phyloP scores from a whole-genome alignment of 805 yeast genomes.

The Diddensiella caesifluorescens region DNA sequence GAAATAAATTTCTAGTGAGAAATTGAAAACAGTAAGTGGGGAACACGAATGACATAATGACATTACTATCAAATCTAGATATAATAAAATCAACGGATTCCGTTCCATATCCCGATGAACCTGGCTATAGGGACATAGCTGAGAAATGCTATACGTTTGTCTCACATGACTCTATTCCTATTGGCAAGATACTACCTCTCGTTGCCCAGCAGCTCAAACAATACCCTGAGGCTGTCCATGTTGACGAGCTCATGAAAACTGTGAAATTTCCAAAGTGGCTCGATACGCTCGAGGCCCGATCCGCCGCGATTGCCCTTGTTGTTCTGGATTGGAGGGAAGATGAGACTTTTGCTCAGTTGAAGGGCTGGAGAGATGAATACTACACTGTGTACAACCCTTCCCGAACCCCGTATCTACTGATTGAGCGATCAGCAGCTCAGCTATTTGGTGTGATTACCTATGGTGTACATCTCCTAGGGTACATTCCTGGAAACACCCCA shows the following conservation, averaged over 20 bases:
- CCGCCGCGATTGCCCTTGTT: conserved; percentile 30
- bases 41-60: no score
- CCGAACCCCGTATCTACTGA: conserved; percentile 51
- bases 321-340: conserved; percentile 23
- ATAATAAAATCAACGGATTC: conserved; percentile 8
- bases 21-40: no score
- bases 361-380: conserved; percentile 78
- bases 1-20: no score
- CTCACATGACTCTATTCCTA: conserved; percentile 24
- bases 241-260: conserved; percentile 24
- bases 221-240: conserved; percentile 18
- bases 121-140: not conserved
- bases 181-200: conserved; percentile 26
- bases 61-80: conserved; percentile 6
- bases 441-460: conserved; percentile 82
- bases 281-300: conserved; percentile 40
- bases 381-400: conserved; percentile 63
- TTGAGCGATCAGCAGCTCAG: conserved; percentile 80
- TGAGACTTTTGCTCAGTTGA: conserved; percentile 24
- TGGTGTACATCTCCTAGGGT: conserved; percentile 87
- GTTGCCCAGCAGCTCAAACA: conserved; percentile 21
- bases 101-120: conserved; percentile 4
- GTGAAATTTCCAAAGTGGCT: conserved; percentile 31
- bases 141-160: conserved; percentile 20
- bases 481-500: conserved; percentile 47